phyloP scores from a whole-genome alignment of 768 basidiomycete genomes.

The Mrakia hoshinonis region DNA sequence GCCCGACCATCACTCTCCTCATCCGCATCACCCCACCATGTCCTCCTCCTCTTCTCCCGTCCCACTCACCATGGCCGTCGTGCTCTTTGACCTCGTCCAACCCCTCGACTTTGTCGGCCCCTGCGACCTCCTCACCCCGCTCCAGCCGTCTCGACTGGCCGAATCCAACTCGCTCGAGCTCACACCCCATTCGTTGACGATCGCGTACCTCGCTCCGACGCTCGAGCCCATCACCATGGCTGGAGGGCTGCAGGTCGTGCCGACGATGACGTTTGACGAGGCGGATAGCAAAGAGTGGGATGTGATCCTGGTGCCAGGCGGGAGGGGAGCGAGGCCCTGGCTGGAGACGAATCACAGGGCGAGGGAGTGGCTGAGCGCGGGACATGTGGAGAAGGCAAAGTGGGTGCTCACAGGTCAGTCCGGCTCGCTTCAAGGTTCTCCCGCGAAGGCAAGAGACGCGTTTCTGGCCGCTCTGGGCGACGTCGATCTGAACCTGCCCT shows the following conservation, averaged over 20 bases:
- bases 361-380: background rate
- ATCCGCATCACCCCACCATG: background rate
- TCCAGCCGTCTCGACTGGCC: background rate
- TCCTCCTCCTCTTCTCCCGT: background rate
- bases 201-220: slow-evolving; percentile 5
- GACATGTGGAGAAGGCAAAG: background rate
- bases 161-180: background rate
- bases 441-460: too few species aligned
- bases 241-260: background rate
- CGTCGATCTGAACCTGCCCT: background rate
- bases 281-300: slow-evolving; percentile 1
- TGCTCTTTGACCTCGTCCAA: background rate
- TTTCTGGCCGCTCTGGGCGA: too few species aligned
- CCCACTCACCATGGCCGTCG: background rate
- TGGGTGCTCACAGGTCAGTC: slow-evolving; percentile 4
- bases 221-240: background rate
- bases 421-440: too few species aligned
- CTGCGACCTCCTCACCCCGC: background rate
- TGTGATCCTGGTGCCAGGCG: slow-evolving; percentile 5
- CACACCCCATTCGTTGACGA: slow-evolving; percentile 6
- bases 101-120: slow-evolving; percentile 8
- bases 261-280: slow-evolving; percentile 2
- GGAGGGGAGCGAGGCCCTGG: slow-evolving; percentile 5
- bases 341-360: background rate
- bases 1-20: background rate